phyloP scores from a whole-genome alignment of 371 early-diverging fungal species.

The Circinella minor region DNA sequence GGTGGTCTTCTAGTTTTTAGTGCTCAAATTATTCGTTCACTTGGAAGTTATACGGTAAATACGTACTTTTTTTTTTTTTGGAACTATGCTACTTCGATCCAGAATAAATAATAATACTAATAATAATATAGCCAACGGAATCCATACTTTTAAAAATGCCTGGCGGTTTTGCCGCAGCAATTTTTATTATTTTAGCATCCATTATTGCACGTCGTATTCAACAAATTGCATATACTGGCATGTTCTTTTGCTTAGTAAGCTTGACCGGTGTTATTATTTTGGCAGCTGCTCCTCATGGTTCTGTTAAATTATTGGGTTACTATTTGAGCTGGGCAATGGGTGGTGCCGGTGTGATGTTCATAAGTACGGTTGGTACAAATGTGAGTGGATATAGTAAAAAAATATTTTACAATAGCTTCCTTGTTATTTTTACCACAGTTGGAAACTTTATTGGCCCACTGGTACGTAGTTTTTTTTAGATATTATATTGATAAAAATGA shows the following conservation, averaged over 20 bases:
- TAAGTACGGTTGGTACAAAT: constrained; percentile 31
- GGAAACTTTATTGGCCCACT: constrained; percentile 46
- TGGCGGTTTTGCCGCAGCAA: constrained; percentile 22
- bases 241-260: constrained; percentile 21
- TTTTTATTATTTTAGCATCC: constrained; percentile 19
- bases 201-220: constrained; percentile 24
- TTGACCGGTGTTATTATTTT: constrained; percentile 35
- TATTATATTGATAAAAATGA: not conserved
- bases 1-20: constrained; percentile 41
- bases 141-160: constrained; percentile 43
- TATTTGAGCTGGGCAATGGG: constrained; percentile 31
- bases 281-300: constrained; percentile 25
- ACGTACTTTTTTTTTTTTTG: not conserved
- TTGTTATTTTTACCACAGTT: constrained; percentile 32
- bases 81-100: not conserved
- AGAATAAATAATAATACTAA: not conserved
- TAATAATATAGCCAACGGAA: constrained; percentile 14
- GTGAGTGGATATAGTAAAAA: constrained; percentile 49
- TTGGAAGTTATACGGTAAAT: constrained; percentile 44
- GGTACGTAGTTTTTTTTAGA: not conserved
- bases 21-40: constrained; percentile 31
- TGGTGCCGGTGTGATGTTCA: constrained; percentile 31
- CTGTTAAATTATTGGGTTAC: constrained; percentile 37
- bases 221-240: constrained; percentile 24
- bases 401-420: constrained; percentile 33